A percentile compares a stretch with the other conserved stretches of the same genome.
These are phyloP conservation scores for Erucastrum elatum DNA, from an alignment of 345 rosid genomes.

Conservation along the genomic window DNA sequence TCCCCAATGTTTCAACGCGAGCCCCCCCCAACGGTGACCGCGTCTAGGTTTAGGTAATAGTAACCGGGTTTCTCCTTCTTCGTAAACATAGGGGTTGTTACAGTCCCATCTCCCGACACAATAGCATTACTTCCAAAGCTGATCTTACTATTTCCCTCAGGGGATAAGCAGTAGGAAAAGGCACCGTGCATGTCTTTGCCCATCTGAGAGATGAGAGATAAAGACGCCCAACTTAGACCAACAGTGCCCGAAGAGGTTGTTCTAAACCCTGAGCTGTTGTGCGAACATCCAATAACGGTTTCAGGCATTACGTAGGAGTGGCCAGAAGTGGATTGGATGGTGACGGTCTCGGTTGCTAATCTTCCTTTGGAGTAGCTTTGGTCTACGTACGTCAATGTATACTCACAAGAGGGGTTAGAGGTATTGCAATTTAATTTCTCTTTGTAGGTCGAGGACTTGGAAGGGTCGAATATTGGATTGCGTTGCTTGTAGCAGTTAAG, in stretches of 20 bases:
- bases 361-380: neutral
- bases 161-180: conserved; percentile 22
- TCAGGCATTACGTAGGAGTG: conserved; percentile 4
- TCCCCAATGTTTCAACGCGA: conserved; percentile 16
- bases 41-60: conserved; percentile 23
- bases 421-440: neutral
- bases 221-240: conserved; percentile 2
- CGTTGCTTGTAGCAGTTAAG: neutral
- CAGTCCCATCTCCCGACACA: conserved; percentile 3
- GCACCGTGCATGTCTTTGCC: neutral
- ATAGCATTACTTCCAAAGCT: neutral
- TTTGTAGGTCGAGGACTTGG: neutral
- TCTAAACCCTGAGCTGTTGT: neutral
- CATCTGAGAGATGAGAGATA: conserved; percentile 19
- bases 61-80: neutral
- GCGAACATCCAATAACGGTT: conserved; percentile 11
- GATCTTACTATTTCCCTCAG: conserved; percentile 15
- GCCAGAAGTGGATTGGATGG: conserved; percentile 15
- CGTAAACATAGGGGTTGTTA: neutral
- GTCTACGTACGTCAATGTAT: neutral
- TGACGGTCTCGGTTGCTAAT: neutral
- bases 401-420: neutral
- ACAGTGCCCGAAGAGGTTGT: neutral
- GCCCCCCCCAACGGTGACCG: neutral
- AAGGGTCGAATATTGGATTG: conserved; percentile 10